phyloP scores from a whole-genome alignment of 345 rosid species.

The Salix purpurea region DNA sequence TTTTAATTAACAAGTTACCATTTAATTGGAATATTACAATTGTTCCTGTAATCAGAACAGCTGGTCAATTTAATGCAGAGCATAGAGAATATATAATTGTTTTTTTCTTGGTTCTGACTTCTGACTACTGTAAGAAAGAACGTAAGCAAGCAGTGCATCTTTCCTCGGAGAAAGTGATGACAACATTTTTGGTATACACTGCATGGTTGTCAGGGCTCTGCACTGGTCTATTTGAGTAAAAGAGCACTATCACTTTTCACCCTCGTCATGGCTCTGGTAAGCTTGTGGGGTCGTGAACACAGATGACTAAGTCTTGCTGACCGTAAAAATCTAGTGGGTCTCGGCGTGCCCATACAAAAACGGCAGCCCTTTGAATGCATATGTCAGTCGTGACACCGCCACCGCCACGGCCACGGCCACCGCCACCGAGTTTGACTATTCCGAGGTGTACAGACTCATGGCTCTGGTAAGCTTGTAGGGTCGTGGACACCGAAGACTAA shows the following conservation, averaged over 20 bases:
- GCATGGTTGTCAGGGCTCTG: background rate
- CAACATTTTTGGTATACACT: background rate
- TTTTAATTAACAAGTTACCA: background rate
- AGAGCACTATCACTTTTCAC: background rate
- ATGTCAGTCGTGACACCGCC: background rate
- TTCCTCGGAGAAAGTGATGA: background rate
- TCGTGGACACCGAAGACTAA: no score
- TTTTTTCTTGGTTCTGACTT: no score
- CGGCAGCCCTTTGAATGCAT: background rate
- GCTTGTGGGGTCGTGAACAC: no score
- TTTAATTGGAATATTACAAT: background rate
- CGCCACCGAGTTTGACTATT: background rate
- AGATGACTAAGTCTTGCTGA: no score
- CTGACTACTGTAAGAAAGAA: no score
- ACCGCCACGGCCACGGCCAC: background rate
- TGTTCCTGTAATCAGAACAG: background rate
- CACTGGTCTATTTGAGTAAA: background rate
- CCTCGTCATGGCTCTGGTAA: background rate
- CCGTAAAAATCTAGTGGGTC: background rate
- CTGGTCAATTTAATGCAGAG: no score
- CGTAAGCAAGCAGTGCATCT: background rate
- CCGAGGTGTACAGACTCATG: background rate
- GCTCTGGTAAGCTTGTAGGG: no score
- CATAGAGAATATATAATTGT: no score
- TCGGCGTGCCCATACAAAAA: background rate